Conservation (phyloP, 2,329 filamentous ascomycete genomes). For the Pseudopyricularia javanii region DNA sequence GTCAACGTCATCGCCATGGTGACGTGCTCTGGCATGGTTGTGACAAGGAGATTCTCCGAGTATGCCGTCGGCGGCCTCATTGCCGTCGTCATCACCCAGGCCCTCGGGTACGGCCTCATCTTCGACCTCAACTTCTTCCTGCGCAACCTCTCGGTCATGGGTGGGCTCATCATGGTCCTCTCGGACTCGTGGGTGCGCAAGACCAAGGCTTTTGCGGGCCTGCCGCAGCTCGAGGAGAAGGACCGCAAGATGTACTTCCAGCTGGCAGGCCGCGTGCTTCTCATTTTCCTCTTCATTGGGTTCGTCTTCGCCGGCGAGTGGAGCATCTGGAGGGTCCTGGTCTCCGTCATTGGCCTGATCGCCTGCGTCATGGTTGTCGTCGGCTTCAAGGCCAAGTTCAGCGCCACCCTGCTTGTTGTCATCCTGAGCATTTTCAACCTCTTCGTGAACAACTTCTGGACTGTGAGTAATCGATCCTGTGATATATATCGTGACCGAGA, state of each 20-base stretch:
- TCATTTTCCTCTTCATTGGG: constrained; percentile 95
- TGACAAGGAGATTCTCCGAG: constrained; percentile 83
- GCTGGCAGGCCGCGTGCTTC: constrained; percentile 83
- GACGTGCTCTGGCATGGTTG: constrained; percentile 71
- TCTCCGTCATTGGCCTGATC: constrained; percentile 73
- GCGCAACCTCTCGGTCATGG: constrained; percentile 94
- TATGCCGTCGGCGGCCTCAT: constrained; percentile 86
- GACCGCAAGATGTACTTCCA: constrained; percentile 99
- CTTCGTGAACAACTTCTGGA: constrained; percentile 99
- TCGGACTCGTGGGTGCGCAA: constrained; percentile 98
- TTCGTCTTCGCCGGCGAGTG: constrained; percentile 94
- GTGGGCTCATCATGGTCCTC: constrained; percentile 92
- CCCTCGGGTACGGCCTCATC: constrained; percentile 91
- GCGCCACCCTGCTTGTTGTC: constrained; percentile 86
- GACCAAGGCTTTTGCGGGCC: constrained; percentile 87
- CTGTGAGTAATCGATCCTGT: constrained; percentile 47
- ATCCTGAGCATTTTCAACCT: constrained; percentile 96
- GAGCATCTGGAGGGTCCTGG: constrained; percentile 76
- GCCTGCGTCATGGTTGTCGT: constrained; percentile 98
- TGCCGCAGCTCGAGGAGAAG: constrained; percentile 94
- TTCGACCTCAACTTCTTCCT: constrained; percentile 99
- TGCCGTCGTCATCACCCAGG: constrained; percentile 82
- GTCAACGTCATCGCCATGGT: constrained; percentile 83
- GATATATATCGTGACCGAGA: constrained; percentile 3
- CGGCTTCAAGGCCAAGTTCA: constrained; percentile 99